These are phyloP conservation scores for Metschnikowia anglica DNA, from an alignment of 805 yeast genomes.

Conservation along the genomic window DNA sequence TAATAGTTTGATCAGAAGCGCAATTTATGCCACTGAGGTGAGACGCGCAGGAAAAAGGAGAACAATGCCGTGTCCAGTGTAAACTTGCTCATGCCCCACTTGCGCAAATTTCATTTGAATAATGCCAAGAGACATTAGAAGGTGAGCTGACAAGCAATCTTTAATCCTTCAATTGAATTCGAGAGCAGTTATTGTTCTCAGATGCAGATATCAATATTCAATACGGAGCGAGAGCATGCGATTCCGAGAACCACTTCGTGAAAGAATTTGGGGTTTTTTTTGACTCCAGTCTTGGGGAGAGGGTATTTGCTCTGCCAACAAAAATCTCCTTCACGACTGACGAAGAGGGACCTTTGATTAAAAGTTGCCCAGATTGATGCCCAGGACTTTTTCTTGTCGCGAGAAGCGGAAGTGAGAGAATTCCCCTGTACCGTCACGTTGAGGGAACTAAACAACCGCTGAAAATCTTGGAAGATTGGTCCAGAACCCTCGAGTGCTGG, in stretches of 20 bases:
- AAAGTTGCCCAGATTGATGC: no score
- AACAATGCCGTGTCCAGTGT: not conserved
- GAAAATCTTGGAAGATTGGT: no score
- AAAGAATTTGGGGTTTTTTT: not conserved
- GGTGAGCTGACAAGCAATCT: not conserved
- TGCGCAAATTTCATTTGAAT: slow-evolving; percentile 2
- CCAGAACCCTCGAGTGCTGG: no score
- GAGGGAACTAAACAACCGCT: no score
- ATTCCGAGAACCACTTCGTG: slow-evolving; percentile 1
- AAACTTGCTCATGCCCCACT: slow-evolving; percentile 3
- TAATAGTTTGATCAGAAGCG: not conserved
- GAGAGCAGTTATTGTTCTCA: slow-evolving; percentile 1
- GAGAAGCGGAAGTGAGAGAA: no score
- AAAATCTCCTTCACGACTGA: no score
- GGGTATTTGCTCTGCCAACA: not conserved
- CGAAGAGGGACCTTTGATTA: no score
- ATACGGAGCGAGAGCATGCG: slow-evolving; percentile 4
- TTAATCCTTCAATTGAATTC: not conserved
- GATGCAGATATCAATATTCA: not conserved
- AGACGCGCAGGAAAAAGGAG: not conserved
- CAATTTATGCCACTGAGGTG: not conserved
- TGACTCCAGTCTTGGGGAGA: not conserved
- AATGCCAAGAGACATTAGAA: slow-evolving; percentile 3
- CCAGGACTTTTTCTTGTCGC: not conserved
- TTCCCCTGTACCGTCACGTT: no score